Evolutionary conservation across 2,329 filamentous ascomycete species (phyloP), one percentile per base, ranked within the genome.

Genomic region (Colletotrichum phormii): DNA sequence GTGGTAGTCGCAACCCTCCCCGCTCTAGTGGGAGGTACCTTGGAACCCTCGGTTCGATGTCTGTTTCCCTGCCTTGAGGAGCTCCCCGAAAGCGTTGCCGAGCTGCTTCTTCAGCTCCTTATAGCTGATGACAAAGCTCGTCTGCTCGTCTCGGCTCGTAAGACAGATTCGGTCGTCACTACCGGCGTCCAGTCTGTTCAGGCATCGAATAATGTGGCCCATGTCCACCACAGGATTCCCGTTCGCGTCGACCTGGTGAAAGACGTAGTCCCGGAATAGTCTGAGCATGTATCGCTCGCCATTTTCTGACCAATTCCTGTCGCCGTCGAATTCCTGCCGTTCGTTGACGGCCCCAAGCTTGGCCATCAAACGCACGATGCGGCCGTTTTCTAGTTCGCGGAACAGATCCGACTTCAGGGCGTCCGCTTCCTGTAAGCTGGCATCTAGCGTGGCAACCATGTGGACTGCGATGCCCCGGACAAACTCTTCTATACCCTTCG

Each of bases 181-280:
- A 0, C 95, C 97, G 0, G 95, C 94, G 82, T 99, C 97, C 65
- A 99, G 86, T 81, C 98, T 98, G 84, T 97, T 98, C 76, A 99
- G 84, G 79, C 93, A 96, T 31, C 89, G 90, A 58, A 99, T 82
- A 75, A 98, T 94, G 83, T 98, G 95, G 3, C 93, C 96, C 71
- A 98, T 86, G 79, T 98, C 94, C 5, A 97, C 87, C 1, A 95
- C 92, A 0, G 97, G 93, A 65, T 94, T 93, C 15, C 95, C 95
- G 70, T 94, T 91, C 35, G 90, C 89, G 80, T 98, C 95, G 13
- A 98, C 95, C 79, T 97, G 95, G 81, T 99, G 97, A 84, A 98
- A 99, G 53, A 98, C 94, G 78, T 97, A 98, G 83, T 99, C 97
- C 62, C 97, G 91, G 86, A 98, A 98, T 9, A 99, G 89, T 83